These are phyloP conservation scores for Spergularia marina DNA, from an alignment of 148 eudicot genomes.

Conservation along the genomic window DNA sequence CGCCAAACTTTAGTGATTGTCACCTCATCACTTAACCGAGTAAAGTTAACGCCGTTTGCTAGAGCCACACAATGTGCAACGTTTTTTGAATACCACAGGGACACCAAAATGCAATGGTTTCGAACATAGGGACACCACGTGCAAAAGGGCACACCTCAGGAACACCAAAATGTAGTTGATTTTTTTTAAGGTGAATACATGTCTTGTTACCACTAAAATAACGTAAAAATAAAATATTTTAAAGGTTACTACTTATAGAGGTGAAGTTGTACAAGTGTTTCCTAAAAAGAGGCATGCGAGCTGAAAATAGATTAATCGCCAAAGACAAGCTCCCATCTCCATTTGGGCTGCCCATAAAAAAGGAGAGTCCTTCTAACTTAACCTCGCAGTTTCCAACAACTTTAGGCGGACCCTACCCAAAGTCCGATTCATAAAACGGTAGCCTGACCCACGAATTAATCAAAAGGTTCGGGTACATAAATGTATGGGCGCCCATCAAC, in stretches of 20 bases:
- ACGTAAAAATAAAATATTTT: neutral
- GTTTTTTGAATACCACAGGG: too few species aligned
- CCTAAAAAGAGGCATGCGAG: constrained; percentile 27
- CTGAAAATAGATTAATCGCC: constrained; percentile 23
- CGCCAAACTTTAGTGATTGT: too few species aligned
- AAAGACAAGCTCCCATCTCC: constrained; percentile 24
- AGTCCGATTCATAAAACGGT: constrained; percentile 33
- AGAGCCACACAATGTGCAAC: too few species aligned
- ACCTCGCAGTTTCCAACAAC: constrained; percentile 33
- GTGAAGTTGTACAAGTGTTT: constrained; percentile 24
- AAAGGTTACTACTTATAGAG: neutral
- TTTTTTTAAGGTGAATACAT: too few species aligned
- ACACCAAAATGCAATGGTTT: too few species aligned
- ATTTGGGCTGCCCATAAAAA: constrained; percentile 17
- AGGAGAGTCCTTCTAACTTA: constrained; percentile 26
- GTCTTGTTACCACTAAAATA: too few species aligned
- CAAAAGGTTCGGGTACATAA: constrained; percentile 29
- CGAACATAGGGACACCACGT: too few species aligned
- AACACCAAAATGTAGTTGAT: too few species aligned
- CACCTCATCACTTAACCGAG: too few species aligned
- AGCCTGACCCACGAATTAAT: constrained; percentile 34
- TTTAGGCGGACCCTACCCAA: constrained; percentile 40
- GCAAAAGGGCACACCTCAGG: too few species aligned
- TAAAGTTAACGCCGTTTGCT: too few species aligned
- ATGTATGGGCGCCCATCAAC: constrained; percentile 22